These are phyloP conservation scores for Backusella tarrabulga DNA, from an alignment of 192 early-diverging fungal genomes.

Conservation along the genomic window DNA sequence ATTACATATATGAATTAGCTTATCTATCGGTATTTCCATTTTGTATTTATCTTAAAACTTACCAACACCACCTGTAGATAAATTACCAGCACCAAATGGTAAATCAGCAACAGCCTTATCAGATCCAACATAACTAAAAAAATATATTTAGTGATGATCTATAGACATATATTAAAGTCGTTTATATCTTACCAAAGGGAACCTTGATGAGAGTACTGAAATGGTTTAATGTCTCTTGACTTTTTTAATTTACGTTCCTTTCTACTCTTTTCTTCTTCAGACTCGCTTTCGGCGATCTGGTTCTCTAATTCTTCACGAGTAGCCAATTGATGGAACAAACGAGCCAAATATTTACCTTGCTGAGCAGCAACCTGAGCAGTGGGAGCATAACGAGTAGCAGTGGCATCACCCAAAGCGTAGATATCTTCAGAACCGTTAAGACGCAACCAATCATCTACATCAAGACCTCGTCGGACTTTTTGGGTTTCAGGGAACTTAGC, in stretches of 20 bases:
- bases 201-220: conserved; percentile 84
- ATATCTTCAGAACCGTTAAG: conserved; percentile 64
- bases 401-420: conserved; percentile 73
- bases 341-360: conserved; percentile 85
- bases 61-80: conserved; percentile 59
- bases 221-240: conserved; percentile 53
- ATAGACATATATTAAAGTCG: neutral
- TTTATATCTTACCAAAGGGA: conserved; percentile 53
- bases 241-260: conserved; percentile 33
- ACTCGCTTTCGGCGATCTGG: conserved; percentile 1
- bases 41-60: neutral
- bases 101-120: conserved; percentile 94
- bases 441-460: conserved; percentile 68
- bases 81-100: conserved; percentile 67
- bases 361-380: conserved; percentile 87
- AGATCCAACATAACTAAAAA: conserved; percentile 71
- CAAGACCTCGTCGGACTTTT: conserved; percentile 64
- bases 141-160: neutral
- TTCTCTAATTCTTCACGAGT: conserved; percentile 40
- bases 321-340: conserved; percentile 65
- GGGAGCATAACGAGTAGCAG: conserved; percentile 74
- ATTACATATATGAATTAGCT: neutral
- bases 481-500: conserved; percentile 57
- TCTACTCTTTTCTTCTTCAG: conserved; percentile 27
- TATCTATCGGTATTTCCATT: neutral